phyloP scores from a whole-genome alignment of 2,329 filamentous ascomycete species.

The Microsporum audouinii region DNA sequence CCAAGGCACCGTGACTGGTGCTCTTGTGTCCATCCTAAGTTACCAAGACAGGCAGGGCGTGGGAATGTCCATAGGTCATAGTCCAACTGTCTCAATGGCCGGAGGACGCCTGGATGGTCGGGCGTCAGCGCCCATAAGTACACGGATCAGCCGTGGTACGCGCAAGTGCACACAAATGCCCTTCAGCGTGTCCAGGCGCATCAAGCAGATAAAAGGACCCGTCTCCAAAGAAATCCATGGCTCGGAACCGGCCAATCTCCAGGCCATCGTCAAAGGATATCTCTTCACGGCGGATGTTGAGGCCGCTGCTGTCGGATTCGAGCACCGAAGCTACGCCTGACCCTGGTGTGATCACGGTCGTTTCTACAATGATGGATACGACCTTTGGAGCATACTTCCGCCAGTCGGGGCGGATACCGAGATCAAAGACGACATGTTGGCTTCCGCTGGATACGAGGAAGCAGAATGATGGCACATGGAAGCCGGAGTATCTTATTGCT shows the following conservation, averaged over 20 bases:
- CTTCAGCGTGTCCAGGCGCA: slow-evolving; percentile 19
- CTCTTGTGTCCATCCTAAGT: background rate
- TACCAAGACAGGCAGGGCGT: background rate
- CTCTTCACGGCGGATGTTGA: background rate
- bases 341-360: slow-evolving; percentile 7
- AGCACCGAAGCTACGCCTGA: background rate
- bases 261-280: slow-evolving; percentile 12
- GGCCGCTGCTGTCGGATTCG: background rate
- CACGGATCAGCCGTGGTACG: slow-evolving; percentile 16
- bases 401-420: background rate
- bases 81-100: slow-evolving; percentile 18
- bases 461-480: background rate
- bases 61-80: too few species aligned
- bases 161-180: slow-evolving; percentile 21
- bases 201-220: slow-evolving; percentile 23
- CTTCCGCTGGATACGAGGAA: background rate
- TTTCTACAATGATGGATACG: background rate
- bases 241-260: slow-evolving; percentile 18
- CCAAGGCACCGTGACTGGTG: background rate
- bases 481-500: background rate
- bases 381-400: background rate
- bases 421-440: background rate
- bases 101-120: slow-evolving; percentile 21
- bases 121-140: slow-evolving; percentile 21
- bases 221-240: slow-evolving; percentile 23